phyloP scores from a whole-genome alignment of 257 asterid genomes.

The Solanum paucissectum region DNA sequence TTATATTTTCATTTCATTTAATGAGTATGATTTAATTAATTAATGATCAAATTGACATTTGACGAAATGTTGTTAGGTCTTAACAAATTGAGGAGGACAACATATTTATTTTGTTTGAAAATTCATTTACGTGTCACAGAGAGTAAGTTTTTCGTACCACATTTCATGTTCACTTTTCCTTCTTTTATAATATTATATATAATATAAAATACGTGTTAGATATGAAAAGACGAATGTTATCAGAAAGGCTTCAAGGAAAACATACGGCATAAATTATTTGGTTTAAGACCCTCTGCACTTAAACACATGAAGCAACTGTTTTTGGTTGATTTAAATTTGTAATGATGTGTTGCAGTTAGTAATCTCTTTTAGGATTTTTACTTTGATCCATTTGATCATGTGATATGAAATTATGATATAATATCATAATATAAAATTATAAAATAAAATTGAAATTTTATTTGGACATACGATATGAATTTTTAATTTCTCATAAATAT shows the following conservation, averaged over 20 bases:
- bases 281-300: conserved; percentile 13
- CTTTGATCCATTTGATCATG: no score
- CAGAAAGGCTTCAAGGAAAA: not conserved
- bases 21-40: no score
- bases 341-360: not conserved
- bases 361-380: no score
- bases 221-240: conserved; percentile 29
- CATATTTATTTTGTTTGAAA: not conserved
- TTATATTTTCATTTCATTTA: no score
- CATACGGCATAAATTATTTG: conserved; percentile 21
- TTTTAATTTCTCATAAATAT: no score
- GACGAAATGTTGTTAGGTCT: not conserved
- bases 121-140: not conserved
- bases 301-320: not conserved
- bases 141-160: not conserved
- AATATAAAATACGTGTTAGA: conserved; percentile 23
- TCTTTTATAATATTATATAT: no score
- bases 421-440: no score
- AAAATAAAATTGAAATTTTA: no score
- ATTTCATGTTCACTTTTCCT: not conserved
- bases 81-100: not conserved
- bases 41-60: not conserved
- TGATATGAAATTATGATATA: no score
- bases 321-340: not conserved
- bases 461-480: no score